phyloP scores from a whole-genome alignment of 202 grass and related monocot genomes.

The Cymbopogon flexuosus region DNA sequence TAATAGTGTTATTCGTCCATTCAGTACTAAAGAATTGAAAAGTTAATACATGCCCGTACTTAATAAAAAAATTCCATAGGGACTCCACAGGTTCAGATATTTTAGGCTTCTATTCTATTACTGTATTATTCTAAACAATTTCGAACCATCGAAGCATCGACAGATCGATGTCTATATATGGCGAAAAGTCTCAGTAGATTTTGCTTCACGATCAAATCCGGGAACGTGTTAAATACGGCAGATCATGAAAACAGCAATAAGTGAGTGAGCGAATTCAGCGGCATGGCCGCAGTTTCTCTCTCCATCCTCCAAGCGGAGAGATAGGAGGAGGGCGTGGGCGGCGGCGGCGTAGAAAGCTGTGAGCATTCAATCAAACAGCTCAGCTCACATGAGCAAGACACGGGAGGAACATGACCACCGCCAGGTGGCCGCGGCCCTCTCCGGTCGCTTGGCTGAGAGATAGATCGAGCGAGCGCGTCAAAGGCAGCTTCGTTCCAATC shows the following conservation, averaged over 20 bases:
- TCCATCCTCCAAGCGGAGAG: not conserved
- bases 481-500: not conserved
- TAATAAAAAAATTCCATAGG: not conserved
- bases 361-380: not conserved
- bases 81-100: not conserved
- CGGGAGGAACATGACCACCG: constrained; percentile 22
- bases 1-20: not conserved
- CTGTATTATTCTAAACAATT: not conserved
- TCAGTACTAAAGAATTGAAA: not conserved
- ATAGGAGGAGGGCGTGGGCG: not conserved
- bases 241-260: not conserved
- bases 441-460: not conserved
- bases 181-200: not conserved
- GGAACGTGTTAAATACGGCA: constrained; percentile 19
- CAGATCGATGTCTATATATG: constrained; percentile 24
- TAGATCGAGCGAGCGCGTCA: not conserved
- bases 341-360: not conserved
- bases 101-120: not conserved
- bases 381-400: not conserved
- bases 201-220: not conserved
- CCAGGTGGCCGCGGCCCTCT: not conserved
- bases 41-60: not conserved
- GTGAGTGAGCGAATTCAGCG: not conserved
- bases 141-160: not conserved
- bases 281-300: not conserved